Conservation (phyloP, 2,329 filamentous ascomycete genomes). For the Aspergillus terreus region DNA sequence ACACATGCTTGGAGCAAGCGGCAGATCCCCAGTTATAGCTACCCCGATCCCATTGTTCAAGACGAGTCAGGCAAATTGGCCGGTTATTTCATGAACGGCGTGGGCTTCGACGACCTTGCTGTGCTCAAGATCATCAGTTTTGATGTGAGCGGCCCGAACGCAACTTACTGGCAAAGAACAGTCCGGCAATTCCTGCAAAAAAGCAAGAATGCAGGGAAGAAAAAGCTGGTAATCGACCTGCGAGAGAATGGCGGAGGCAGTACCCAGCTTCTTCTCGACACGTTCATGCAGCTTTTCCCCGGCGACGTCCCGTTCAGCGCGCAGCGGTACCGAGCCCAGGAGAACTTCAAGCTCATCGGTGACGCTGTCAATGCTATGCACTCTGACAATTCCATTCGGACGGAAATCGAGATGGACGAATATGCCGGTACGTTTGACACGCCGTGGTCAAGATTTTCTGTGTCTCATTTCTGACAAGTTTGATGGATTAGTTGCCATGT, state of each 20-base stretch:
- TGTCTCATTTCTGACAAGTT: no score
- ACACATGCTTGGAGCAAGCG: constrained; percentile 14
- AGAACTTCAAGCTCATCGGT: constrained; percentile 30
- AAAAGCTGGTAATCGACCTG: constrained; percentile 60
- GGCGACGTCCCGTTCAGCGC: constrained; percentile 38
- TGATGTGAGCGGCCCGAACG: constrained; percentile 11
- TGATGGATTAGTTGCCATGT: no score
- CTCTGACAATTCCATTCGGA: constrained; percentile 3
- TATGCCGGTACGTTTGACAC: neutral
- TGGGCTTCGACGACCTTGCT: constrained; percentile 39
- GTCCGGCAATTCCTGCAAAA: constrained; percentile 46
- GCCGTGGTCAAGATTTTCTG: no score
- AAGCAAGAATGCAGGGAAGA: constrained; percentile 46
- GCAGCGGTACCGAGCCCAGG: constrained; percentile 42
- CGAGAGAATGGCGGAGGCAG: constrained; percentile 57
- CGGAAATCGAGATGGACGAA: neutral
- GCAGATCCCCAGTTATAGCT: constrained; percentile 19
- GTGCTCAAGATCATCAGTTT: constrained; percentile 45
- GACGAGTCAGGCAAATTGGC: constrained; percentile 33
- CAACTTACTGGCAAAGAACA: constrained; percentile 34
- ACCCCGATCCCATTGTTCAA: constrained; percentile 37
- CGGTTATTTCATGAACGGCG: constrained; percentile 43
- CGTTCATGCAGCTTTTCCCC: constrained; percentile 54
- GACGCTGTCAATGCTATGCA: constrained; percentile 15
- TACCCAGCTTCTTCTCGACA: constrained; percentile 42